Evolutionary conservation across 225 moss, liverwort and hornwort genomes (phyloP), one percentile per base, ranked within the genome.

Genomic region (Anthoceros angustus): DNA sequence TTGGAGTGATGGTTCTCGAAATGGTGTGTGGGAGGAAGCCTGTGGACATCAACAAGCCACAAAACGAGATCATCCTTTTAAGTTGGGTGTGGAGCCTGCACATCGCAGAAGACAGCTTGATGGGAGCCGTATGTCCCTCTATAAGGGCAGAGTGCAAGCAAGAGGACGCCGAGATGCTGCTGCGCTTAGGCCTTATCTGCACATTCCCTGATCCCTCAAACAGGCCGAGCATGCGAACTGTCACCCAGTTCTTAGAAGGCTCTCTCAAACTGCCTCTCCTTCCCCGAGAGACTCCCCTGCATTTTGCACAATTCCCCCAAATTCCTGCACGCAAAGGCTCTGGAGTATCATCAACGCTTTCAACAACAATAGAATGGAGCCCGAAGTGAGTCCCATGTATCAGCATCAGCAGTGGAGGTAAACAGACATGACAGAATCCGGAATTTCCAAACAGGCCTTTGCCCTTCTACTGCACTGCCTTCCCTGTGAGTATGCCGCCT

Each of bases 141-240:
- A 68, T 81, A 25, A 40, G 42, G 15, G 43, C 24, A 43, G 21
- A 25, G 23, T 63, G 10, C 9, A 11, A 38, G 16, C n/a, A 41
- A 12, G 72, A 43, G 25, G 72, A 68, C 4, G 77, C 79, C 38
- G 32, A 73, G 67, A 49, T 45, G 39, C 25, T 64, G 25, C 70
- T 81, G 25, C 72, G 75, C 11, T 61, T 81, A 0, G 81, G 81
- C 24, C 66, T 81, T 8, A 67, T 78, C 10, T 81, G 81, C 68
- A 78, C 67, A 14, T 75, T 78, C 49, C 78, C 81, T 0, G 81
- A 81, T 67, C 78, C 81, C 0, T 60, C 64, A 9, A 40, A 63
- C 16, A 73, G 78, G 45, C 78, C 81, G 6, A 66, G 70, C 62
- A 78, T 81, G 78, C 40, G 76, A 10, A 70, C 69, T 3, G 80